These are phyloP conservation scores for Nemania diffusa DNA, from an alignment of 2,329 filamentous ascomycete species.

Conservation along the genomic window DNA sequence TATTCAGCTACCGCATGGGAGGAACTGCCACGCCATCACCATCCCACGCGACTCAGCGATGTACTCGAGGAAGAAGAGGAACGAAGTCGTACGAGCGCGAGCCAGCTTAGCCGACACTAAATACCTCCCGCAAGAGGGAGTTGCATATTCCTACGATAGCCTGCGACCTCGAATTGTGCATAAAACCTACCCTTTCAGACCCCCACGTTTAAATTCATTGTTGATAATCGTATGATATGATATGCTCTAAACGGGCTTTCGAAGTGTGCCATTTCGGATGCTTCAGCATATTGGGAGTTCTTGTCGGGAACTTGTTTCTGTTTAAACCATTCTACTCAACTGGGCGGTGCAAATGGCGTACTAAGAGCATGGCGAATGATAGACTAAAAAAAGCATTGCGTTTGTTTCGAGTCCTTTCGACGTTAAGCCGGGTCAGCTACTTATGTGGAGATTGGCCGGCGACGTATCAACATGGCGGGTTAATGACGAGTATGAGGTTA, in stretches of 20 bases:
- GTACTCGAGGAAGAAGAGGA: slow-evolving; percentile 89
- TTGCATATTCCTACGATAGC: neutral
- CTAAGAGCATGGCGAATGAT: slow-evolving; percentile 34
- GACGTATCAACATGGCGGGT: slow-evolving; percentile 11
- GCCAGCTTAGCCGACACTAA: slow-evolving; percentile 64
- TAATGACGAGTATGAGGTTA: slow-evolving; percentile 29
- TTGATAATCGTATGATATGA: neutral
- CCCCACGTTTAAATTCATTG: neutral
- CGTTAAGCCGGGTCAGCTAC: slow-evolving; percentile 8
- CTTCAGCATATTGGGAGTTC: slow-evolving; percentile 22
- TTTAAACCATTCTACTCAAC: slow-evolving; percentile 26
- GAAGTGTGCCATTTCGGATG: slow-evolving; percentile 10
- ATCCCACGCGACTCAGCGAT: slow-evolving; percentile 88
- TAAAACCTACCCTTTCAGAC: neutral
- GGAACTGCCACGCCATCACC: slow-evolving; percentile 77
- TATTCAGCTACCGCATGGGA: slow-evolving; percentile 80
- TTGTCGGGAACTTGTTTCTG: slow-evolving; percentile 25
- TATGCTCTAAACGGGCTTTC: slow-evolving; percentile 17
- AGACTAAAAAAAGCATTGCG: slow-evolving; percentile 31
- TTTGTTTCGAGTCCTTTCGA: slow-evolving; percentile 30
- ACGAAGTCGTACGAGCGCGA: slow-evolving; percentile 77
- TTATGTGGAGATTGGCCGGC: slow-evolving; percentile 10
- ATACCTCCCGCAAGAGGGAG: neutral
- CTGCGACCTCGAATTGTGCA: slow-evolving; percentile 13
- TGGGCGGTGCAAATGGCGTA: slow-evolving; percentile 26